Base-by-base conservation (phyloP, 345 rosid genomes). In the Salix suchowensis region DNA sequence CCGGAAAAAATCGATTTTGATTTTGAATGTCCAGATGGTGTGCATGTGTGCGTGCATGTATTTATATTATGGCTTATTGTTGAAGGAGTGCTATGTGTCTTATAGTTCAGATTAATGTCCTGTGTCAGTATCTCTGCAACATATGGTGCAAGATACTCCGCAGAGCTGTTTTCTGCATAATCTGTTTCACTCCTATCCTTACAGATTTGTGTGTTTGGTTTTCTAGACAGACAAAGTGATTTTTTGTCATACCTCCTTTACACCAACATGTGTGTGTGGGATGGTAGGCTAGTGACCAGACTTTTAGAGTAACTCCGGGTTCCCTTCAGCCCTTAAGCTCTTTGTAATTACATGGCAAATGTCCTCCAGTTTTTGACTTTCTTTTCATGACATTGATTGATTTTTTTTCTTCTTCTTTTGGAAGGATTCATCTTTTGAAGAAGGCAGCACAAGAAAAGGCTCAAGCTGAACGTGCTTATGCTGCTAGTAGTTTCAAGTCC, bases 361-460 rank as follows among this genome's bases (percentile, higher is more conserved):
- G n/a, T 8, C 42, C 61, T 83, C 37, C 39, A 3, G 2, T 21
- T 62, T 73, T 42, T 24, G 15, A 24, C 36, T 36, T 7, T 69
- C 23, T 34, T 19, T 60, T 8, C 36, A 44, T 26, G 26, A n/a
- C 21, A 28, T 28, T 66, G 34, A 39, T 64, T 67, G 67, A 19
- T 7, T 24, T 60, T 74, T 46, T 81, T 68, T 24, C 24, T 24
- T 24, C 24, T 24, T 24, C n/a, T n/a, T 46, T 81, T 77, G 84
- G 69, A 82, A 96, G 99, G 88, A 88, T 96, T 73, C 82, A 88
- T 74, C 86, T 89, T 75, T 82, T 96, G 78, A 96, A 87, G 85
- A 92, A 78, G 85, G 89, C 89, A 71, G 92, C 90, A 76, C 90
- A 89, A 74, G 92, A 90, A 76, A 96, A 89, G 83, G 94, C 89